Evolutionary conservation across 768 basidiomycete genomes (phyloP), one percentile per base, ranked within the genome.

Genomic region (Lentinus brumalis): DNA sequence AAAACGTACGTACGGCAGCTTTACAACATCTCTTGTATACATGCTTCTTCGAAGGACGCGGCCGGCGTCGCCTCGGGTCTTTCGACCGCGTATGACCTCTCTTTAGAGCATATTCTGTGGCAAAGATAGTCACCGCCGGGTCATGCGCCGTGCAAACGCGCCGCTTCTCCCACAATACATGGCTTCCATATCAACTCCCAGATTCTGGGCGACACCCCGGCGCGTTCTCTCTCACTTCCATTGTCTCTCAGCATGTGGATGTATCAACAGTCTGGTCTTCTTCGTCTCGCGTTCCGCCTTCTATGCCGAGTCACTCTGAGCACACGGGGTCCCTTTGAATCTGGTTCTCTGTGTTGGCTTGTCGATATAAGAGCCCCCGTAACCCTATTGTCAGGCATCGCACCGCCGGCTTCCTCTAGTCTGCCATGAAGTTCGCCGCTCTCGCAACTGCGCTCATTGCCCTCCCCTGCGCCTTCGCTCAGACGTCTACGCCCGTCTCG

Each of bases 361-460:
- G 21, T 7, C 21, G 6, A 12, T 49, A 29, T 5, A 29, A 5
- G 5, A 18, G 21, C 10, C 26, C 46, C 12, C 21, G 11, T 26
- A 6, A 4, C 46, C 10, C 21, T 21, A 15, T 12, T 16, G 9
- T 31, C 51, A 31, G 26, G 21, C 47, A 6, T 6, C 51, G n/a
- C 49, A 30, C 38, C n/a, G 52, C 18, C 39, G 38, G 10, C 35
- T 14, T 10, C 50, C 30, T 18, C 18, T 1, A 14, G 3, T 35
- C 21, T 35, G 14, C 5, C 8, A 7, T 44, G 55, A 56, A 42
- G 42, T 31, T 72, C 56, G 56, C 69, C 29, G 52, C 57, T 30
- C 47, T 68, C 30, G 68, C 69, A 18, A 65, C 66, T 46, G 68
- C 67, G 29, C 67, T 69, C 31, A 53, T 60, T 15, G 38, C 52